These are phyloP conservation scores for Termitomyces sp. DNA, from an alignment of 768 basidiomycete genomes.

Conservation along the genomic window DNA sequence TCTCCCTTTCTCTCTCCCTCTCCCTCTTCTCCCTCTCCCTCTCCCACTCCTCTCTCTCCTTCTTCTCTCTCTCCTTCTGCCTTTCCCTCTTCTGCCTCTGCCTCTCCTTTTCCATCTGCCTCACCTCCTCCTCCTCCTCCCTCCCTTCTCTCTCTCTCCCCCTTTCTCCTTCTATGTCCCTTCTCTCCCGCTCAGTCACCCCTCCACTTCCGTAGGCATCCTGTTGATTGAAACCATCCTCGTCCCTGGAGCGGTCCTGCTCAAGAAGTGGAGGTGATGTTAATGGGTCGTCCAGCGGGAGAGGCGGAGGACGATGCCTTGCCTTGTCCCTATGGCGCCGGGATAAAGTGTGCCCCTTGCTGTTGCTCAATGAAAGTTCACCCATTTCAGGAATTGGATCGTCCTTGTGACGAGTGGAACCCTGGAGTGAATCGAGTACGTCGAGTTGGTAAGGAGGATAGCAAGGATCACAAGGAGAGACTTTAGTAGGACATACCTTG, in stretches of 20 bases:
- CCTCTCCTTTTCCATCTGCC: neutral
- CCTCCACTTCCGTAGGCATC: neutral
- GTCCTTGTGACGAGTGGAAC: constrained; percentile 3
- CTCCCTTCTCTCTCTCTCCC: neutral
- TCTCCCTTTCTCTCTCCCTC: too few species aligned
- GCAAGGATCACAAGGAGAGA: neutral
- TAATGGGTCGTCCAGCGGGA: neutral
- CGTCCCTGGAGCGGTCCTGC: constrained; percentile 3
- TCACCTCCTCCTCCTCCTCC: neutral
- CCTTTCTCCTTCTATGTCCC: neutral
- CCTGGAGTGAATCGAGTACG: neutral
- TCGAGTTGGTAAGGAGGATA: neutral
- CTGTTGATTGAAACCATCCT: neutral
- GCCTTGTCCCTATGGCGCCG: constrained; percentile 5
- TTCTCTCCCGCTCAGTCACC: constrained; percentile 2
- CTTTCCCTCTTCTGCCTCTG: neutral
- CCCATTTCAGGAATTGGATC: constrained; percentile 5
- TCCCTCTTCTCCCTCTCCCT: too few species aligned
- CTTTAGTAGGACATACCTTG: constrained; percentile 3
- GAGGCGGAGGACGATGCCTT: neutral
- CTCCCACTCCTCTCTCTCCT: neutral
- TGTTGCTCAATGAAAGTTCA: constrained; percentile 3
- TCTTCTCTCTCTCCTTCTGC: too few species aligned
- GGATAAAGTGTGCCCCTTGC: constrained; percentile 3
- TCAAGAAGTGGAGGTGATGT: neutral